These are phyloP conservation scores for Geranium incanum DNA, from an alignment of 441 rosid species.

Conservation along the genomic window DNA sequence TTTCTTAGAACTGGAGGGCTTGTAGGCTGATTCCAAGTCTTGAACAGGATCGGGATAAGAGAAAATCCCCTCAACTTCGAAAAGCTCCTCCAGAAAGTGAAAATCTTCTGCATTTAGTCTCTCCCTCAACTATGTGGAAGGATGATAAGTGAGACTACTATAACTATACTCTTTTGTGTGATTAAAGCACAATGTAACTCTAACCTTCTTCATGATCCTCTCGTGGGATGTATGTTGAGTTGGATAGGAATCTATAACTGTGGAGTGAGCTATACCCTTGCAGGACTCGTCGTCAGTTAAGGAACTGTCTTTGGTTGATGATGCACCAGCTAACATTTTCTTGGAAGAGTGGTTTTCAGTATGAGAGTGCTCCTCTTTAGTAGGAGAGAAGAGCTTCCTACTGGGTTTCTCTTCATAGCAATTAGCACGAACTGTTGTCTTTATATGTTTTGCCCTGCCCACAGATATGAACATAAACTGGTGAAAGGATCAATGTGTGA, in stretches of 20 bases:
- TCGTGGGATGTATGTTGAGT: conserved; percentile 15
- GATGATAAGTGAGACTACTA: conserved; percentile 13
- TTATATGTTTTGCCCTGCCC: conserved; percentile 79
- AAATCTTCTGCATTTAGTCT: conserved; percentile 49
- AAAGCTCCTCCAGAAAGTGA: conserved; percentile 43
- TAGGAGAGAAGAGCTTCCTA: conserved; percentile 21
- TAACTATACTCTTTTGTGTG: conserved; percentile 14
- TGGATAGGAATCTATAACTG: neutral
- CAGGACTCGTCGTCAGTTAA: conserved; percentile 36
- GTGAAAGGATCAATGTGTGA: neutral
- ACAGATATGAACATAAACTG: conserved; percentile 12
- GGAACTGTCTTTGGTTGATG: conserved; percentile 11
- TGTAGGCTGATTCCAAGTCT: conserved; percentile 39
- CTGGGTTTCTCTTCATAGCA: conserved; percentile 33
- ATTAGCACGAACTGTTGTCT: conserved; percentile 43
- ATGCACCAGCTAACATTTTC: conserved; percentile 15
- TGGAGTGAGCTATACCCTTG: no score
- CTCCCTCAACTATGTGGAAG: conserved; percentile 45
- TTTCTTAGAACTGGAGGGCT: conserved; percentile 39
- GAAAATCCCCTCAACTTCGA: conserved; percentile 21
- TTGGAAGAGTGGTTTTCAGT: neutral
- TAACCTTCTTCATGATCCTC: conserved; percentile 48
- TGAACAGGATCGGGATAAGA: conserved; percentile 35
- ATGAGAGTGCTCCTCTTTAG: neutral
- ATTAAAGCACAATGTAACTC: conserved; percentile 8